These are phyloP conservation scores for Kodamaea sp. DNA, from an alignment of 1,139 yeast genomes.

Conservation along the genomic window DNA sequence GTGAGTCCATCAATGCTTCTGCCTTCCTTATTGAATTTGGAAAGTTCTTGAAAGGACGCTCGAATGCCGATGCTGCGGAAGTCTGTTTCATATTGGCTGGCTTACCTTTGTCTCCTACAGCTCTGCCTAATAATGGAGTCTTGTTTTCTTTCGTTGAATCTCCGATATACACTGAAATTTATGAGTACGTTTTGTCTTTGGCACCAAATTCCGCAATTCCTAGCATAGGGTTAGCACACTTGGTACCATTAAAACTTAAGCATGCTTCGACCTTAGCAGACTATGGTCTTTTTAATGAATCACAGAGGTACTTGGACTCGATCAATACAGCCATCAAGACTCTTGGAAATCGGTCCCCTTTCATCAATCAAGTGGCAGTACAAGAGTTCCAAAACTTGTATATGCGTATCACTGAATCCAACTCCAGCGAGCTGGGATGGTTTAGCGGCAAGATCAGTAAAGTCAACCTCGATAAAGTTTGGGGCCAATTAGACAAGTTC, in stretches of 20 bases:
- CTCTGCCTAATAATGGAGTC: slow-evolving; percentile 20
- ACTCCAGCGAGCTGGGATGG: slow-evolving; percentile 53
- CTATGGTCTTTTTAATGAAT: slow-evolving; percentile 53
- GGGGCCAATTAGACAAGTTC: slow-evolving; percentile 88
- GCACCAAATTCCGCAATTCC: slow-evolving; percentile 25
- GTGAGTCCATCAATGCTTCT: slow-evolving; percentile 35
- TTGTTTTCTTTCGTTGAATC: slow-evolving; percentile 30
- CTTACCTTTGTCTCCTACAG: slow-evolving; percentile 36
- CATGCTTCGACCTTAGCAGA: slow-evolving; percentile 71
- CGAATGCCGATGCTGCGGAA: slow-evolving; percentile 40
- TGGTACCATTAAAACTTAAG: slow-evolving; percentile 55
- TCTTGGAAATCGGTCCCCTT: slow-evolving; percentile 39
- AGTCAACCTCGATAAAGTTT: slow-evolving; percentile 80
- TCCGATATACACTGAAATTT: slow-evolving; percentile 65
- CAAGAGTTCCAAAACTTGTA: slow-evolving; percentile 42
- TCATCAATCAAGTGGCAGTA: slow-evolving; percentile 36
- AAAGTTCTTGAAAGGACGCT: slow-evolving; percentile 39
- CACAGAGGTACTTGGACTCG: slow-evolving; percentile 61
- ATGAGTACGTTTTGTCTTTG: slow-evolving; percentile 54
- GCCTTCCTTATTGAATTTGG: slow-evolving; percentile 59
- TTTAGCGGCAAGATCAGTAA: slow-evolving; percentile 63
- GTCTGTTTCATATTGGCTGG: slow-evolving; percentile 53
- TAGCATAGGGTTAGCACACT: slow-evolving; percentile 50
- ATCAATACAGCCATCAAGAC: slow-evolving; percentile 47
- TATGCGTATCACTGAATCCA: slow-evolving; percentile 48